Conservation (phyloP, 495 filamentous ascomycete genomes). For the Aspergillus ellipticus region DNA sequence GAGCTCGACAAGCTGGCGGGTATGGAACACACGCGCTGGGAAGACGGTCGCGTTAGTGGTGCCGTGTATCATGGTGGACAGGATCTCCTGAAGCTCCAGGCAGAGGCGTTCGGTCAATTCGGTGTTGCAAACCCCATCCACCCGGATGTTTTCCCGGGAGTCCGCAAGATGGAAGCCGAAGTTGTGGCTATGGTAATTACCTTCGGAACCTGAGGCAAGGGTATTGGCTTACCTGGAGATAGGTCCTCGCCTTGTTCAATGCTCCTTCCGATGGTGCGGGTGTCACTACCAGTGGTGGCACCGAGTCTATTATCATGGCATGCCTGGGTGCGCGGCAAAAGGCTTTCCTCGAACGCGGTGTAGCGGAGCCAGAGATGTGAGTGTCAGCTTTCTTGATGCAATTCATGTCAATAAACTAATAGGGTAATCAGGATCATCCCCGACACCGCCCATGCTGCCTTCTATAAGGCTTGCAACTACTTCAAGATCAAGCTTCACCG, state of each 20-base stretch:
- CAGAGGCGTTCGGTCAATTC: constrained; percentile 88
- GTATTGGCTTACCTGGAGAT: constrained; percentile 6
- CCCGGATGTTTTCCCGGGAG: constrained; percentile 96
- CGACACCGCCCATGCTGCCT: constrained; percentile 90
- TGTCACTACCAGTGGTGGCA: constrained; percentile 88
- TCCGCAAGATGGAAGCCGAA: constrained; percentile 99
- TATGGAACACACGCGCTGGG: constrained; percentile 95
- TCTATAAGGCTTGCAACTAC: constrained; percentile 91
- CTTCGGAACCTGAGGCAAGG: neutral
- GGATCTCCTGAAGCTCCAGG: constrained; percentile 77
- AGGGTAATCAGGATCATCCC: constrained; percentile 72
- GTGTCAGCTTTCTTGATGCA: constrained; percentile 10
- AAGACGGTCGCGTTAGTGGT: constrained; percentile 90
- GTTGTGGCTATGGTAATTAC: constrained; percentile 82
- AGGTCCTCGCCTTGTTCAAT: constrained; percentile 84
- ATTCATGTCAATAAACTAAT: constrained; percentile 13
- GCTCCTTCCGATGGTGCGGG: constrained; percentile 80
- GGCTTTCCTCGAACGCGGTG: constrained; percentile 73
- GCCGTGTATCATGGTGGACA: constrained; percentile 96
- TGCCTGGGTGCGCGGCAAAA: constrained; percentile 85
- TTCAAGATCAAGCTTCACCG: constrained; percentile 92
- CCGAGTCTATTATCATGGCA: constrained; percentile 95
- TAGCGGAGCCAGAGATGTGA: constrained; percentile 94
- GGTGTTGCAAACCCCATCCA: constrained; percentile 98
- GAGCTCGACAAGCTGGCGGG: constrained; percentile 75